A percentile compares a stretch with the other conserved stretches of the same genome.
These are phyloP conservation scores for Diaporthe sp. DNA, from an alignment of 2,329 filamentous ascomycete genomes.

Conservation along the genomic window DNA sequence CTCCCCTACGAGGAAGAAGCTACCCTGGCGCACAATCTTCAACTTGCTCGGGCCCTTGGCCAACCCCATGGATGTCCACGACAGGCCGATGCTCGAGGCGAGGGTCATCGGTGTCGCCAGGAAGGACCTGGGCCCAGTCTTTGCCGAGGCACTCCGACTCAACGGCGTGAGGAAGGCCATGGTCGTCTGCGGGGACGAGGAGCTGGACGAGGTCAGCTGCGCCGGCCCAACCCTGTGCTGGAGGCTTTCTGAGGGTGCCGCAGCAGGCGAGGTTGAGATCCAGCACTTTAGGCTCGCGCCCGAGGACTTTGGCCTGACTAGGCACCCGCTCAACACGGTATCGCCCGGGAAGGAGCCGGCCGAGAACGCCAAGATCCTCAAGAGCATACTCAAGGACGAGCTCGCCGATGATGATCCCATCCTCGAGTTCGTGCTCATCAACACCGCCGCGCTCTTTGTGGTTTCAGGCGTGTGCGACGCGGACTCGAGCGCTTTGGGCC, in stretches of 20 bases:
- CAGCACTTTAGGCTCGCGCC: conserved; percentile 85
- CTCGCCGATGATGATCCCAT: conserved; percentile 84
- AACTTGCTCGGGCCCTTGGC: conserved; percentile 94
- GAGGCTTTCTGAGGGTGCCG: conserved; percentile 72
- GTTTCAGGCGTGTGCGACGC: conserved; percentile 89
- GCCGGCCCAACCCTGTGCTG: conserved; percentile 92
- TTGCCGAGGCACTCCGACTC: conserved; percentile 85
- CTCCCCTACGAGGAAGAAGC: conserved; percentile 85
- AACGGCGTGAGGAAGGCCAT: conserved; percentile 86
- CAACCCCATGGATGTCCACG: conserved; percentile 83
- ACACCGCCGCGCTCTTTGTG: conserved; percentile 90
- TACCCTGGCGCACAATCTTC: conserved; percentile 97
- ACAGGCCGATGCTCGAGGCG: conserved; percentile 77
- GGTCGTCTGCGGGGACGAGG: conserved; percentile 93
- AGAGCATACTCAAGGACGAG: conserved; percentile 81
- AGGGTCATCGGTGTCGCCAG: conserved; percentile 94
- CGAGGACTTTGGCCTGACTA: conserved; percentile 86
- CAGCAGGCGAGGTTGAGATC: conserved; percentile 66
- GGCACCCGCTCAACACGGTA: conserved; percentile 82
- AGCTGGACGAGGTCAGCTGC: conserved; percentile 95
- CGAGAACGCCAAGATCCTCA: conserved; percentile 89
- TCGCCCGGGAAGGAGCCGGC: conserved; percentile 87
- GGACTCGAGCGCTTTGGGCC: conserved; percentile 83
- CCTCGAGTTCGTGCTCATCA: conserved; percentile 93
- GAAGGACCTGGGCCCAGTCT: conserved; percentile 87